Evolutionary conservation across 805 yeast genomes (phyloP).

Genomic region (Alloascoidea africana): DNA sequence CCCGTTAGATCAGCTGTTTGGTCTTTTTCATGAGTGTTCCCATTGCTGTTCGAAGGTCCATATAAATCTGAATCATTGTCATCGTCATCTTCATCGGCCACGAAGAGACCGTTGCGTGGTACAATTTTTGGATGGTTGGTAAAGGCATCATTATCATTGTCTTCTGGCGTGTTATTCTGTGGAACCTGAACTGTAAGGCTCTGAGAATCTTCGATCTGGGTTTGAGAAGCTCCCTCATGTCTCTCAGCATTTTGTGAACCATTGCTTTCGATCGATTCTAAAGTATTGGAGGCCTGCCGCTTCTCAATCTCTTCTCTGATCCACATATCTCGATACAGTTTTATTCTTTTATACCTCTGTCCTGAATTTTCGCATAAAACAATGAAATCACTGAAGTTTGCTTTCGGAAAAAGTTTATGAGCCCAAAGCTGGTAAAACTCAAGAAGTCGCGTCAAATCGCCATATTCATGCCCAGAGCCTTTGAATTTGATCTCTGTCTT

Average conservation of each 20-base stretch:
- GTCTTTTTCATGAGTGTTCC: not conserved
- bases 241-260: too few relatives aligned
- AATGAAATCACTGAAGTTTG: slow-evolving; percentile 58
- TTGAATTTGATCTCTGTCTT: slow-evolving; percentile 16
- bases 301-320: slow-evolving; percentile 19
- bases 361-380: slow-evolving; percentile 36
- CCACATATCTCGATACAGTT: slow-evolving; percentile 24
- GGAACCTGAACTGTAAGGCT: too few relatives aligned
- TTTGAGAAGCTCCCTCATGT: too few relatives aligned
- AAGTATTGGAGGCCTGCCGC: not conserved
- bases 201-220: too few relatives aligned
- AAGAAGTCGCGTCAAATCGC: slow-evolving; percentile 33
- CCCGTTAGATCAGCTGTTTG: not conserved
- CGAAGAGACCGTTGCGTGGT: not conserved
- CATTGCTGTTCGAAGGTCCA: not conserved
- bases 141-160: not conserved
- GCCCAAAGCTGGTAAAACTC: slow-evolving; percentile 62
- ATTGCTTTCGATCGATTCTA: too few relatives aligned
- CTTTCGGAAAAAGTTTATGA: slow-evolving; percentile 63
- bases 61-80: not conserved
- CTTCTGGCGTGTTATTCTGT: not conserved
- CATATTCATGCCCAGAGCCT: slow-evolving; percentile 28
- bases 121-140: not conserved
- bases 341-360: slow-evolving; percentile 22
- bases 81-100: not conserved